These are phyloP conservation scores for Boletus bicolor DNA, from an alignment of 768 basidiomycete species.

Conservation along the genomic window DNA sequence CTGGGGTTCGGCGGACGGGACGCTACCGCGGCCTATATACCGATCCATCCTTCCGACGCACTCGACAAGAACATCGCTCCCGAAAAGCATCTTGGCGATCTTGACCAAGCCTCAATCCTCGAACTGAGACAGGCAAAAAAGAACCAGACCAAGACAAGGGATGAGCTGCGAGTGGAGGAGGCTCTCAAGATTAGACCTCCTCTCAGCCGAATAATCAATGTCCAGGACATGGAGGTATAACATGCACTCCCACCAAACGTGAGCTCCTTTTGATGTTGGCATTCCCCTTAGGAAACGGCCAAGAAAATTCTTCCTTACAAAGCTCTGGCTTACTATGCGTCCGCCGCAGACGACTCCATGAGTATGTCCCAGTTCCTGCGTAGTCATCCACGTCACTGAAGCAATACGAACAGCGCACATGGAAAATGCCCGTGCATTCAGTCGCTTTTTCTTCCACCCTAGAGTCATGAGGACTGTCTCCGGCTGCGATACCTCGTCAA, in stretches of 20 bases:
- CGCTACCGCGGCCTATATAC: conserved; percentile 72
- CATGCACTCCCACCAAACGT: background rate
- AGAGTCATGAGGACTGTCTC: conserved; percentile 73
- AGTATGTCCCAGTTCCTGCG: conserved; percentile 43
- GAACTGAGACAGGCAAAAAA: conserved; percentile 36
- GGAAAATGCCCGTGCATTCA: conserved; percentile 80
- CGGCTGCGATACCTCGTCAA: conserved; percentile 64
- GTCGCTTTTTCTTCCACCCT: conserved; percentile 82
- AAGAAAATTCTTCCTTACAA: conserved; percentile 67
- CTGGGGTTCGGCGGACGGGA: conserved; percentile 82
- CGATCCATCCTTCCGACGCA: conserved; percentile 83
- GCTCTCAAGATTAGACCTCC: conserved; percentile 63
- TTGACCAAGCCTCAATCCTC: conserved; percentile 47
- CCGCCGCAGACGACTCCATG: conserved; percentile 82
- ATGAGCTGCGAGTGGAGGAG: conserved; percentile 64
- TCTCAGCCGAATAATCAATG: conserved; percentile 63
- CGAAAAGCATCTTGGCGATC: conserved; percentile 69
- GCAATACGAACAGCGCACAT: conserved; percentile 41
- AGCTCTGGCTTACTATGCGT: conserved; percentile 81
- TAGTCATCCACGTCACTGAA: conserved; percentile 17
- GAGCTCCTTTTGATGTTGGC: background rate
- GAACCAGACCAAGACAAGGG: conserved; percentile 55
- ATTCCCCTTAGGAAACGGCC: conserved; percentile 57
- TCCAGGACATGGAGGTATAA: conserved; percentile 79
- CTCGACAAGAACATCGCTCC: conserved; percentile 67